Percentiles rank a stretch among this genome's conserved stretches.
Evolutionary conservation across 139 green algal species (phyloP).

Genomic region (Closterium sp.): DNA sequence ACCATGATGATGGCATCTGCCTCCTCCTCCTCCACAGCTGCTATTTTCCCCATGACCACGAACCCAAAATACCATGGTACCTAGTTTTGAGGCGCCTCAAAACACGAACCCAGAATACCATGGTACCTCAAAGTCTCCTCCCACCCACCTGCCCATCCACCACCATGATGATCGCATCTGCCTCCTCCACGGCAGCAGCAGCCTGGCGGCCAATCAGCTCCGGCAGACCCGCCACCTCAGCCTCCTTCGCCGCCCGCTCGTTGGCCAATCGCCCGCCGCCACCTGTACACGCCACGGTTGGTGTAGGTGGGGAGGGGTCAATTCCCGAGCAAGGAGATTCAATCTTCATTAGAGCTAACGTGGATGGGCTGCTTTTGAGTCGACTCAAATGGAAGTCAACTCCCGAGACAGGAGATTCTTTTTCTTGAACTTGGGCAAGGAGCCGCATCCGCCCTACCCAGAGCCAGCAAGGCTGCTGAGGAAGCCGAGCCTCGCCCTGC

Average conservation of each 20-base stretch:
- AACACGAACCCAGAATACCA: background rate
- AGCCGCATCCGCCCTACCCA: background rate
- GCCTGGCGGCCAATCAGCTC: conserved; percentile 86
- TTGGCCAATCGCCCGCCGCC: conserved; percentile 16
- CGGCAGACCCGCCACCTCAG: conserved; percentile 12
- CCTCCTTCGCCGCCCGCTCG: conserved; percentile 9
- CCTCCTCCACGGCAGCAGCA: conserved; percentile 82
- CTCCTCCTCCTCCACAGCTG: conserved; percentile 86
- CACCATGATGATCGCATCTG: conserved; percentile 80
- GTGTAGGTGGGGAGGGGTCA: background rate
- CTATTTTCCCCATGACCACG: conserved; percentile 84
- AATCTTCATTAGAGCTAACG: too few relatives aligned
- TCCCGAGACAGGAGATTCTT: too few relatives aligned
- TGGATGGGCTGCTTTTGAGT: too few relatives aligned
- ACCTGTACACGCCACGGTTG: background rate
- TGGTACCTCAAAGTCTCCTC: background rate
- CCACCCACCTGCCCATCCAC: conserved; percentile 78
- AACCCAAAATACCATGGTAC: too few relatives aligned
- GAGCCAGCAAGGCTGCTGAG: background rate
- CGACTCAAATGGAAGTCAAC: too few relatives aligned
- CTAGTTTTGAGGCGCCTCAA: too few relatives aligned
- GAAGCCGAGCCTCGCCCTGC: background rate
- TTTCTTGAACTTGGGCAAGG: too few relatives aligned
- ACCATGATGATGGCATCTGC: conserved; percentile 81
- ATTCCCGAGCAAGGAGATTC: too few relatives aligned